Evolutionary conservation across 495 filamentous ascomycete genomes (phyloP).

Genomic region (Polyplosphaeria fusca): DNA sequence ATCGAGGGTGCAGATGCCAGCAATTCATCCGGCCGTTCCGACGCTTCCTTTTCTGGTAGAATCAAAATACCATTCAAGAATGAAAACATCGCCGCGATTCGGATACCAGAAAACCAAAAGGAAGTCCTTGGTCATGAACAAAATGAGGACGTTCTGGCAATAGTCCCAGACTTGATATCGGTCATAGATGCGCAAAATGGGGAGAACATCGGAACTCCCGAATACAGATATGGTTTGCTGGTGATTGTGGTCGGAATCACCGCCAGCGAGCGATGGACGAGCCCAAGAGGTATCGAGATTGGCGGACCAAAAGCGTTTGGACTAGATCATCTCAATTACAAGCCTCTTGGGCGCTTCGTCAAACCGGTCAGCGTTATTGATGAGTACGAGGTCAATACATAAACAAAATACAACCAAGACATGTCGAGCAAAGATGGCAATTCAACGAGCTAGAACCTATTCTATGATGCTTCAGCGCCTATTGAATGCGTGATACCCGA

Average conservation of each 20-base stretch:
- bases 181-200: conserved; percentile 61
- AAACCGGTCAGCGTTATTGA: conserved; percentile 54
- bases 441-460: background rate
- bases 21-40: conserved; percentile 20
- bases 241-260: conserved; percentile 46
- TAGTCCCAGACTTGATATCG: conserved; percentile 60
- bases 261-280: conserved; percentile 57
- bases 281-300: conserved; percentile 48
- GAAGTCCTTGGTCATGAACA: conserved; percentile 12
- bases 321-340: conserved; percentile 49
- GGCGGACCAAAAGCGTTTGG: conserved; percentile 54
- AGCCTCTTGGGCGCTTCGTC: conserved; percentile 48
- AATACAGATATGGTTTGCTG: conserved; percentile 59
- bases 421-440: background rate
- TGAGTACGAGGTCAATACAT: conserved; percentile 40
- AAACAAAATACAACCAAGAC: background rate
- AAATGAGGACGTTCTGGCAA: conserved; percentile 50
- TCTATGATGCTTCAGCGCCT: conserved; percentile 13
- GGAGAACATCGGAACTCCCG: conserved; percentile 57
- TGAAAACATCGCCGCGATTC: conserved; percentile 58
- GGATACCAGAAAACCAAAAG: conserved; percentile 37
- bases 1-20: conserved; percentile 47
- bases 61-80: conserved; percentile 64
- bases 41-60: conserved; percentile 32
- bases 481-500: conserved; percentile 5